These are phyloP conservation scores for Candida fluviatilis DNA, from an alignment of 805 yeast genomes.

Conservation along the genomic window DNA sequence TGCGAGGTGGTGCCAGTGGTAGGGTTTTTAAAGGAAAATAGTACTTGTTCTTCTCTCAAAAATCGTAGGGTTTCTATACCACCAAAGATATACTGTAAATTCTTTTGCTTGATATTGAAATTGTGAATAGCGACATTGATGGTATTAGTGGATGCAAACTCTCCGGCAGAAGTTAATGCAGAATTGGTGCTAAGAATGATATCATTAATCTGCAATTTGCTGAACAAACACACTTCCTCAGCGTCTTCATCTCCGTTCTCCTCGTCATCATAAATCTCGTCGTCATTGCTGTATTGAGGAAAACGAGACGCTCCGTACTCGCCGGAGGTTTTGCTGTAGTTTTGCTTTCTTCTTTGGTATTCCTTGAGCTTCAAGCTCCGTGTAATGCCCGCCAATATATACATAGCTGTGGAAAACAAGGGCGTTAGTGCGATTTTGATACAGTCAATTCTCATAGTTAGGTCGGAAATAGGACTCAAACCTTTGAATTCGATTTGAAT, in stretches of 20 bases:
- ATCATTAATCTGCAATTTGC: constrained; percentile 32
- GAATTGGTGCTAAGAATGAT: constrained; percentile 44
- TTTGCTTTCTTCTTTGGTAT: constrained; percentile 23
- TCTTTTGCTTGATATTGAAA: constrained; percentile 41
- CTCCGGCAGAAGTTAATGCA: constrained; percentile 38
- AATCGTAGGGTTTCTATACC: constrained; percentile 34
- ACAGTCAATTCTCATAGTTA: constrained; percentile 36
- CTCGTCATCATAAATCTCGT: constrained; percentile 11
- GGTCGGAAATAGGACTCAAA: constrained; percentile 24
- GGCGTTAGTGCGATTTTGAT: constrained; percentile 44
- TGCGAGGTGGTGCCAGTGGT: neutral
- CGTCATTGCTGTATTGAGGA: constrained; percentile 22
- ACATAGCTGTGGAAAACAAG: constrained; percentile 32
- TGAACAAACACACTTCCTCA: constrained; percentile 24
- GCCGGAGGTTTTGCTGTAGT: neutral
- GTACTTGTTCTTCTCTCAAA: neutral
- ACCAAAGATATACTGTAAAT: constrained; percentile 42
- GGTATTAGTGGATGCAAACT: constrained; percentile 31
- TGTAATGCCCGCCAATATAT: constrained; percentile 35
- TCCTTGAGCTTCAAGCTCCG: constrained; percentile 30
- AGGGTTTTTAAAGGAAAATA: constrained; percentile 1
- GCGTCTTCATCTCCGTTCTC: constrained; percentile 12
- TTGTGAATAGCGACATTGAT: constrained; percentile 21
- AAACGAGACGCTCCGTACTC: constrained; percentile 11
- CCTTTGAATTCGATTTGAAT: constrained; percentile 48